Evolutionary conservation across 2,329 filamentous ascomycete genomes (phyloP), one percentile per base, ranked within the genome.

Genomic region (Colletotrichum incanum): DNA sequence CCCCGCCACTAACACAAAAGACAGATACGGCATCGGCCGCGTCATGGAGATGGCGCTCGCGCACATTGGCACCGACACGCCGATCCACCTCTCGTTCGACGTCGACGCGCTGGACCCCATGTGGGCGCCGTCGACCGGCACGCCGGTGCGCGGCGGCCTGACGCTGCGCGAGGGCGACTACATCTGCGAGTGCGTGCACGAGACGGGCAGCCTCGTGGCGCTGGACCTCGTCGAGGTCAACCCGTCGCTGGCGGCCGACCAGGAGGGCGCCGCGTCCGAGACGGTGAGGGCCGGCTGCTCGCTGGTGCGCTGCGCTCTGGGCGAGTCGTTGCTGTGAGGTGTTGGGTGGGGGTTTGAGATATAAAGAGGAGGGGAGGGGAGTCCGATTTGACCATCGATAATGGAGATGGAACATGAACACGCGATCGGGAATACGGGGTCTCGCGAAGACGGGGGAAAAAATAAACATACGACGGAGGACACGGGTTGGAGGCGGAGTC

Each of bases 41-140:
- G 94, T 99, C 75, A 95, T 99, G 85, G 96, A 98, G 79, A 97
- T 98, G 96, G 96, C 96, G n/a, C 88, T 99, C 65, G 96, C 93
- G 41, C 95, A 98, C 86, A 97, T 98, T 76, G 96, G 96, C 77
- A 90, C 87, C 79, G 96, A 98, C 81, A 98, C 95, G 0, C 96
- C 96, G 52, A 98, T 99, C 80, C 96, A 99, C 83, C 90, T 99
- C 72, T 97, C 94, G 47, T 98, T 99, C 78, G 96, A 99, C 81
- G 94, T 99, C 76, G 96, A 99, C 82, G 96, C 95, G 31, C 89
- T 98, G 72, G 96, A 99, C 82, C 96, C 96, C 37, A 93, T 95
- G 88, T 98, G 94, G 93, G 96, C 96, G 49, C 96, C 96, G 31
- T 96, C 94, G 82, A 99, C 96, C 0, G 96, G 96, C 23, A 98